Evolutionary conservation across 1,139 yeast species (phyloP), one percentile per base, ranked within the genome.

Genomic region (Wickerhamomyces sp.): DNA sequence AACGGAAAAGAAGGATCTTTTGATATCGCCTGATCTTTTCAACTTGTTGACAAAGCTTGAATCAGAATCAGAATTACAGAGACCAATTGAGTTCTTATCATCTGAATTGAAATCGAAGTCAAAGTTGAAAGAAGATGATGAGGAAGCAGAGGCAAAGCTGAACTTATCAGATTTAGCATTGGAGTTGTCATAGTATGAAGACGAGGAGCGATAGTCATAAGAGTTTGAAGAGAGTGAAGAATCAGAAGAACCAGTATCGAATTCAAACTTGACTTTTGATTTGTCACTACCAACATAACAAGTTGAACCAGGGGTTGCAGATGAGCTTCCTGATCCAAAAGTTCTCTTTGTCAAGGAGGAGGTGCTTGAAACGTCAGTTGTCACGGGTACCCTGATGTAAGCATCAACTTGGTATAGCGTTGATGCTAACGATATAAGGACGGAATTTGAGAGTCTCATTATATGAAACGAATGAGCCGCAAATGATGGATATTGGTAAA

Each of bases 391-490:
- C 5, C 11, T 26, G 22, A 26, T n/a, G n/a, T 17, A 19, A 14
- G 30, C 30, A 27, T 27, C 17, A 14, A 20, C 23, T 15, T 27
- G 24, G 20, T 9, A 8, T 6, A 20, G 7, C 6, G 30, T 20
- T 7, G 20, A 17, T 6, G 18, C 17, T 19, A 20, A n/a, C 8
- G 23, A 5, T 4, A 27, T n/a, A 7, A 27, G 23, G 20, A 20
- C 30, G 14, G 30, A 27, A n/a, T 9, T 20, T 13, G 30, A 19
- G 6, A 27, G 20, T 12, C 20, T 27, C 30, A 27, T 27, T 19
- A 10, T 20, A 20, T n/a, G n/a, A n/a, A n/a, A n/a, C n/a, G n/a
- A n/a, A n/a, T n/a, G n/a, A n/a, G n/a, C n/a, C n/a, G n/a, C n/a
- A n/a, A n/a, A n/a, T n/a, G n/a, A n/a, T n/a, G n/a, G n/a, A n/a